Conservation (phyloP, 2,329 filamentous ascomycete species). For the Cladorrhinum sp. region DNA sequence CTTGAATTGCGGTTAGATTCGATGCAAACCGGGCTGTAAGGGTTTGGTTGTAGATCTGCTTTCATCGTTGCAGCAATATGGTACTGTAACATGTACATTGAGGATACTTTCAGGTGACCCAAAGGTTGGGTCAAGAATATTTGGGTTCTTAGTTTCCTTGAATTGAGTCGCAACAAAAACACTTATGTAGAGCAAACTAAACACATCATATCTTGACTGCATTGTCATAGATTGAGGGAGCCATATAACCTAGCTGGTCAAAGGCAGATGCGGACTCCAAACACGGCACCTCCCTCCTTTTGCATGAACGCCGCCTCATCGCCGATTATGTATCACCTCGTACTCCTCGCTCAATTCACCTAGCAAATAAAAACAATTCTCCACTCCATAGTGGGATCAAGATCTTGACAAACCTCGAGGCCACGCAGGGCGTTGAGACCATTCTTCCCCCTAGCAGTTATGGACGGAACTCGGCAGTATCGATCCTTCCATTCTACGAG, state of each 20-base stretch:
- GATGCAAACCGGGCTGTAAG: too few species aligned
- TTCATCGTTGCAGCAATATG: too few species aligned
- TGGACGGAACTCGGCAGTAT: background rate
- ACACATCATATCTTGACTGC: background rate
- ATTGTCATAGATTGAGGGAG: background rate
- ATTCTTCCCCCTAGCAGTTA: background rate
- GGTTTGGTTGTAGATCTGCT: too few species aligned
- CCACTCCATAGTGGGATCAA: too few species aligned
- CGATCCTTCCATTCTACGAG: background rate
- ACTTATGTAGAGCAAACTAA: background rate
- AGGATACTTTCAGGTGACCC: too few species aligned
- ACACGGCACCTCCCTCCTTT: background rate
- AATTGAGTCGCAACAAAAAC: background rate
- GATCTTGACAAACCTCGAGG: too few species aligned
- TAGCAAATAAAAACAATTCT: background rate
- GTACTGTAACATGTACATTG: too few species aligned
- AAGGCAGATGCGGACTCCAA: background rate
- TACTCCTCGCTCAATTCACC: background rate
- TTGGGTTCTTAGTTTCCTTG: background rate
- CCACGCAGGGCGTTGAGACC: too few species aligned
- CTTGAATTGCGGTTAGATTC: background rate
- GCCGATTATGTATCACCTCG: background rate
- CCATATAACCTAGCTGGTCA: background rate
- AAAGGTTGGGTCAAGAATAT: background rate
- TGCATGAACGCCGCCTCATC: background rate